phyloP scores from a whole-genome alignment of 169 alveolate genomes.

The Babesia bovis region DNA sequence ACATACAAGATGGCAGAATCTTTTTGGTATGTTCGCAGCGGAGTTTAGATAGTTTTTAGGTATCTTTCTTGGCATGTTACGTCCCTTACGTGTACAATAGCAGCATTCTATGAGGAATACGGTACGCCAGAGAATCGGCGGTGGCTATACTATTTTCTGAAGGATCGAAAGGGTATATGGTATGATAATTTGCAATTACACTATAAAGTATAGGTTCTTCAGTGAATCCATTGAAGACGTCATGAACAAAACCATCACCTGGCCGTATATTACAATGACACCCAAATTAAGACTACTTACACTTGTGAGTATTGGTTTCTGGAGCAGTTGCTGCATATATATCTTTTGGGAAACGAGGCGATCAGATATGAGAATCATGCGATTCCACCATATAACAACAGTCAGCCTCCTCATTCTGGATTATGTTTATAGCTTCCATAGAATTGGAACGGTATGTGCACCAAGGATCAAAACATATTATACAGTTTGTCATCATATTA shows the following conservation, averaged over 20 bases:
- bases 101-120: constrained; percentile 30
- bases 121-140: constrained; percentile 31
- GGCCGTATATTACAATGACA: constrained; percentile 52
- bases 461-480: neutral
- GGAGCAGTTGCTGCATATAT: constrained; percentile 59
- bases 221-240: constrained; percentile 29
- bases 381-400: constrained; percentile 65
- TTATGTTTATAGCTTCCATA: constrained; percentile 53
- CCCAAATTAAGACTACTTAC: constrained; percentile 10
- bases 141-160: constrained; percentile 56
- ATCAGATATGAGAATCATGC: constrained; percentile 58
- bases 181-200: neutral
- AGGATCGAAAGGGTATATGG: constrained; percentile 58
- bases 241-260: constrained; percentile 4
- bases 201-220: constrained; percentile 29
- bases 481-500: constrained; percentile 59
- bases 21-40: constrained; percentile 25
- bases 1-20: constrained; percentile 51
- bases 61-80: constrained; percentile 56
- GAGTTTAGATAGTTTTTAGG: constrained; percentile 1
- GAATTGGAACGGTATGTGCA: constrained; percentile 47
- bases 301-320: constrained; percentile 54
- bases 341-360: constrained; percentile 66
- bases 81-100: constrained; percentile 29
- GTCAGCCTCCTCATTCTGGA: constrained; percentile 26